Percentiles rank a stretch among this genome's conserved stretches.
Evolutionary conservation across 768 basidiomycete species (phyloP).

Genomic region (Boletus rubroflammeus): DNA sequence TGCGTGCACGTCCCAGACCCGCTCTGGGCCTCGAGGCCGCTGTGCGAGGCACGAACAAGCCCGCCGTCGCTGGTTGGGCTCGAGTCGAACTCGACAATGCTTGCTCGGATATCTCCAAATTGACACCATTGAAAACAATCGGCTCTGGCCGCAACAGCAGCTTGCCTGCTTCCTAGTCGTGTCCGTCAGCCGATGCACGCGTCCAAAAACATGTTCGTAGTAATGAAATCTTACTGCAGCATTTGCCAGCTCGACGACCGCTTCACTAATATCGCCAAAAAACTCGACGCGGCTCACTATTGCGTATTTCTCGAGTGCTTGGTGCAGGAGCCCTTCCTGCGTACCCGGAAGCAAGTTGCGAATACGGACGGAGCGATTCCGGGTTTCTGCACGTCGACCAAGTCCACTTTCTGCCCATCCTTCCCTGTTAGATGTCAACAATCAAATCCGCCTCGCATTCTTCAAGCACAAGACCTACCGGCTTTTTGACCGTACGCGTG

Average conservation of each 20-base stretch:
- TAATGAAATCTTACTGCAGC: conserved; percentile 48
- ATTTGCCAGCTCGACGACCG: conserved; percentile 62
- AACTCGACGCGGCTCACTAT: conserved; percentile 72
- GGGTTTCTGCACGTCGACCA: conserved; percentile 51
- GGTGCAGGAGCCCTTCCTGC: conserved; percentile 91
- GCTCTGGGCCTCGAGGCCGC: conserved; percentile 66
- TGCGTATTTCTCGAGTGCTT: conserved; percentile 76
- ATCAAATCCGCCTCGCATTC: background rate
- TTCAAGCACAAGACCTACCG: conserved; percentile 38
- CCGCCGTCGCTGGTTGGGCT: conserved; percentile 33
- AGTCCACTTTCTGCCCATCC: conserved; percentile 52
- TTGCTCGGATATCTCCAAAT: conserved; percentile 60
- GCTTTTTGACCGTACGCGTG: conserved; percentile 53
- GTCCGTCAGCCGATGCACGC: background rate
- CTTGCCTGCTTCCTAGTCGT: conserved; percentile 74
- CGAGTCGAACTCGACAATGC: conserved; percentile 31
- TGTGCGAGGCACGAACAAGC: conserved; percentile 65
- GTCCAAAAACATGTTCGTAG: background rate
- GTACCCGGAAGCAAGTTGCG: conserved; percentile 69
- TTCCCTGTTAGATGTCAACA: conserved; percentile 30
- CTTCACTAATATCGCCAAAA: conserved; percentile 57
- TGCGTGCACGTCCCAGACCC: conserved; percentile 59
- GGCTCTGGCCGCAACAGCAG: conserved; percentile 70
- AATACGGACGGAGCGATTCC: conserved; percentile 72
- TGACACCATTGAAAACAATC: conserved; percentile 61